These are phyloP conservation scores for Lathyrus oleraceus DNA, from an alignment of 306 rosid genomes.

Conservation along the genomic window DNA sequence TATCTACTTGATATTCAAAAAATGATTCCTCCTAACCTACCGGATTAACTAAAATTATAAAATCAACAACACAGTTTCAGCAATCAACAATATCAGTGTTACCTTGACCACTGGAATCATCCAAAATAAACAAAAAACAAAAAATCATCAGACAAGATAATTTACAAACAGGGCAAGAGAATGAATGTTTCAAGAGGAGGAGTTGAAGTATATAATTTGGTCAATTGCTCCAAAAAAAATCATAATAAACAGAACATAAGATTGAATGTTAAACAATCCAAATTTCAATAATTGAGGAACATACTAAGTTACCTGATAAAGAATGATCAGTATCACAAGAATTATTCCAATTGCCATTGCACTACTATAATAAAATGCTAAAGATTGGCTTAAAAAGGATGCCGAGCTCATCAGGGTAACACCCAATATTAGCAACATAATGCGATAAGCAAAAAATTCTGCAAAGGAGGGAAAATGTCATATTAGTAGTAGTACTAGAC, in stretches of 20 bases:
- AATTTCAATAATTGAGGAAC: slow-evolving; percentile 8
- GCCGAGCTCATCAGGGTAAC: slow-evolving; percentile 70
- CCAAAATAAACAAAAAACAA: background rate
- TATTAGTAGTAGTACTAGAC: slow-evolving; percentile 17
- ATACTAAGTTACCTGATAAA: slow-evolving; percentile 72
- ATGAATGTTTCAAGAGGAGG: background rate
- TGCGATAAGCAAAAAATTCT: slow-evolving; percentile 68
- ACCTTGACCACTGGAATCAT: slow-evolving; percentile 18
- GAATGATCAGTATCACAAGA: slow-evolving; percentile 79
- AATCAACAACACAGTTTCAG: slow-evolving; percentile 19
- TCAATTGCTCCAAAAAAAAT: slow-evolving; percentile 3
- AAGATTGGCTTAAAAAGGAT: slow-evolving; percentile 64
- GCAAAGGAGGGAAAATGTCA: slow-evolving; percentile 38
- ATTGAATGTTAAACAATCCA: slow-evolving; percentile 2
- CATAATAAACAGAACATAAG: slow-evolving; percentile 11
- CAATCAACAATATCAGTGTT: slow-evolving; percentile 15
- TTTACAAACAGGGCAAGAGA: slow-evolving; percentile 5
- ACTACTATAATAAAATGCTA: slow-evolving; percentile 75
- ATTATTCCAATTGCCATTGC: slow-evolving; percentile 82
- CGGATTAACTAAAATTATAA: slow-evolving; percentile 8
- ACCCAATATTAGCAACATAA: slow-evolving; percentile 60
- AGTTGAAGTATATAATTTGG: slow-evolving; percentile 10
- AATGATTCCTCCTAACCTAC: slow-evolving; percentile 9
- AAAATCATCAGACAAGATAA: slow-evolving; percentile 21
- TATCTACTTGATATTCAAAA: slow-evolving; percentile 19